Conservation (phyloP, 164 flowering plant genomes). For the Magnolia officinalis region DNA sequence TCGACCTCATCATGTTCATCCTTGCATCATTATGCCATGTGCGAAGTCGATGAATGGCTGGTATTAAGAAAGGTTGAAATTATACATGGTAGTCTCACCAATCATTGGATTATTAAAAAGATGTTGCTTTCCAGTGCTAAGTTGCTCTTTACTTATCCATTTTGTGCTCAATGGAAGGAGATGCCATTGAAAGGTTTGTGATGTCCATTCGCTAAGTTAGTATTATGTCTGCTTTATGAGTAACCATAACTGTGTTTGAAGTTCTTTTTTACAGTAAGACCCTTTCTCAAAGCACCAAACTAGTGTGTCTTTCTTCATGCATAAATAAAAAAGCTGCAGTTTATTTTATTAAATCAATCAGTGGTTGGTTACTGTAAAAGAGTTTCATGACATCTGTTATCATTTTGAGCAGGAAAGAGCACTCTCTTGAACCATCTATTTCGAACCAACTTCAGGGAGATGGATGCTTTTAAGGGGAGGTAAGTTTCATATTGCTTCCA, state of each 20-base stretch:
- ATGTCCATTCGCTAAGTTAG: not conserved
- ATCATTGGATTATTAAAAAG: not conserved
- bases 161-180: not conserved
- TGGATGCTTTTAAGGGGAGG: constrained; percentile 98
- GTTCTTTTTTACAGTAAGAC: not conserved
- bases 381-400: not conserved
- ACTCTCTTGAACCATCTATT: constrained; percentile 84
- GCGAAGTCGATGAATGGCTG: too few species aligned
- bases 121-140: not conserved
- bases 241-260: not conserved
- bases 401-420: constrained; percentile 68
- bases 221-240: not conserved
- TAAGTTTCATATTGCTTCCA: constrained; percentile 15
- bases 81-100: not conserved
- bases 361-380: not conserved
- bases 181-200: not conserved
- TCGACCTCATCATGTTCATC: too few species aligned
- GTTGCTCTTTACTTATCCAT: not conserved
- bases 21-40: too few species aligned
- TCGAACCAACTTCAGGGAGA: constrained; percentile 83
- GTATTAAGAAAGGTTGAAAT: not conserved
- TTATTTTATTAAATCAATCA: not conserved
- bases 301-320: not conserved
- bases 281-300: too few species aligned
- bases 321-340: not conserved